Evolutionary conservation across 208 protist genomes (phyloP), one percentile per base, ranked within the genome.

Genomic region (Zelonia costaricensis): DNA sequence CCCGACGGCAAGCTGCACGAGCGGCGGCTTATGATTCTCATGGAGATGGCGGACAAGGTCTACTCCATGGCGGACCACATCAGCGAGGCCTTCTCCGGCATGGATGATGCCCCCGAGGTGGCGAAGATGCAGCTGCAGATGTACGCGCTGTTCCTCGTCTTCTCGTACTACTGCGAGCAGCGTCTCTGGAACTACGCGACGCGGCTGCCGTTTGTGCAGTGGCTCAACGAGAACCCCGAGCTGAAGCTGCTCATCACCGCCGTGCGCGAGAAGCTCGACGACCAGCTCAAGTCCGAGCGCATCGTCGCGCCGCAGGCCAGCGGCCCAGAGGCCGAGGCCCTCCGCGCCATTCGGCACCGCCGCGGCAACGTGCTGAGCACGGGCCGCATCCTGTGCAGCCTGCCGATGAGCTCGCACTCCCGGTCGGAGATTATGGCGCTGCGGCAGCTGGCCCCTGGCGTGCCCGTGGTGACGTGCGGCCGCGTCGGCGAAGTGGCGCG

Each of bases 101-200:
- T 36, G n/a, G 69, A 78, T 30, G 69, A 65, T 9, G 59, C 72
- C 25, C 25, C 83, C 1, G 79, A 92, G 63, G 75, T 84, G 70
- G 85, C 83, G 43, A 81, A 86, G 76, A 89, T 95, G 85, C 82
- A 82, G 22, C 71, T 95, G 58, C 81, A 86, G 68, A 82, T 85
- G 69, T 95, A 93, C 71, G 80, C 85, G 6, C 84, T 83, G 57
- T 91, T 92, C 51, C 75, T 95, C 60, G 80, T 90, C 44, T 93
- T 95, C 63, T 92, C 84, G 9, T 95, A 91, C 62, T 95, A 92
- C 73, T 95, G 89, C 59, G 89, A 95, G 79, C 89, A 93, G 70
- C 78, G 86, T 9, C 39, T 95, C 54, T 95, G 89, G 86, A 82
- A 77, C 51, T 82, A 82, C 48, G 40, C 76, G 20, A 84, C 75